These are phyloP conservation scores for Phyllosticta ampelicida DNA, from an alignment of 2,329 filamentous ascomycete species.

Conservation along the genomic window DNA sequence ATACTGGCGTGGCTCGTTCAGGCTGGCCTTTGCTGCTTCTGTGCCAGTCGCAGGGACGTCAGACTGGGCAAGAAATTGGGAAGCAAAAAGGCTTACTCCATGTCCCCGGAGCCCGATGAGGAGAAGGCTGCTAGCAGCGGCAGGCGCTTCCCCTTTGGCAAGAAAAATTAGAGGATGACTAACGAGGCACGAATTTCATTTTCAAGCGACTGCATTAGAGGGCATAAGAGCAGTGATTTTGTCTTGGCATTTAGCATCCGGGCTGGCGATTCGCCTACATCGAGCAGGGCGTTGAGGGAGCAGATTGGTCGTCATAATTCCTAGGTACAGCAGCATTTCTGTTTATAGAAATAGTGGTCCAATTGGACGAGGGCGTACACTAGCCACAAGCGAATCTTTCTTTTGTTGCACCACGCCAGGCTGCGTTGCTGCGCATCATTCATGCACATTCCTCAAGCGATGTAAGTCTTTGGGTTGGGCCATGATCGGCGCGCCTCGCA, in stretches of 20 bases:
- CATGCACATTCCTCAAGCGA: background rate
- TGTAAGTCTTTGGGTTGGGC: background rate
- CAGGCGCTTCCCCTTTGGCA: slow-evolving; percentile 3
- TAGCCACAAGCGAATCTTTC: background rate
- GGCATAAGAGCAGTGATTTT: background rate
- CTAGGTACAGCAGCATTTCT: background rate
- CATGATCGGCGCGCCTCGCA: background rate
- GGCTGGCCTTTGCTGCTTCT: slow-evolving; percentile 68
- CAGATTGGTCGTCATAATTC: background rate
- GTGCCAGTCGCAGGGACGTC: slow-evolving; percentile 47
- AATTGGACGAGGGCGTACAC: background rate
- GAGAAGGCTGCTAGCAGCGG: slow-evolving; percentile 1
- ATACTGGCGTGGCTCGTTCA: slow-evolving; percentile 62
- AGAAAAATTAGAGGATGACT: slow-evolving; percentile 1
- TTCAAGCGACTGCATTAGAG: background rate
- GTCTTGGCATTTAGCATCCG: background rate
- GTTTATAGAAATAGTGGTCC: background rate
- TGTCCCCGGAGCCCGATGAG: slow-evolving; percentile 5
- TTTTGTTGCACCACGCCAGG: background rate
- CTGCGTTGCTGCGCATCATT: background rate
- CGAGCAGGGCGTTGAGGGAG: background rate
- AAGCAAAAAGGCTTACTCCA: slow-evolving; percentile 17
- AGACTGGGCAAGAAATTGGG: slow-evolving; percentile 37
- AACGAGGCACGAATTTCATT: slow-evolving; percentile 6
- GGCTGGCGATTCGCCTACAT: background rate